Conservation (phyloP, 768 basidiomycete genomes). For the Pleurotus eryngii region DNA sequence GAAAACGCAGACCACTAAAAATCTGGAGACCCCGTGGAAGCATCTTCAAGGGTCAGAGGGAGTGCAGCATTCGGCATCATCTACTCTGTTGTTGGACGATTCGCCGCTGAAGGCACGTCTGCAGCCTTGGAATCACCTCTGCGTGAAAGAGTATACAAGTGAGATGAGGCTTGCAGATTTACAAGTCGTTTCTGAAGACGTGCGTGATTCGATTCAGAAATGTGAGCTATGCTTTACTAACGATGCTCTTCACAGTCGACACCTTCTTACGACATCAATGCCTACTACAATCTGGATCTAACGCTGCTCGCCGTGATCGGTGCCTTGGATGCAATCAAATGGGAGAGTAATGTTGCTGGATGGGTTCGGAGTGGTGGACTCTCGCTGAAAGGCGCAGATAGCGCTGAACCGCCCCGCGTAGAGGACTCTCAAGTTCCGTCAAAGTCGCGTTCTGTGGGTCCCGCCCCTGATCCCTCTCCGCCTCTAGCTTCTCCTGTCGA, state of each 20-base stretch:
- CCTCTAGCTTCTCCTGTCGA: neutral
- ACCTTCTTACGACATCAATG: neutral
- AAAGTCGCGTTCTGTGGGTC: neutral
- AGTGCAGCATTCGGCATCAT: slow-evolving; percentile 36
- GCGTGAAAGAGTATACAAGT: slow-evolving; percentile 64
- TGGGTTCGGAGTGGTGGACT: slow-evolving; percentile 60
- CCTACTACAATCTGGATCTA: slow-evolving; percentile 36
- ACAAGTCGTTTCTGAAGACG: slow-evolving; percentile 5
- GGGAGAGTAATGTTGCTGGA: slow-evolving; percentile 60
- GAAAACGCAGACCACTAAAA: slow-evolving; percentile 65
- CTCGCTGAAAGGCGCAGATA: neutral
- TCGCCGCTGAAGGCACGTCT: slow-evolving; percentile 54
- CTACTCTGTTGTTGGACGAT: slow-evolving; percentile 51
- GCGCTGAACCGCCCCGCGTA: neutral
- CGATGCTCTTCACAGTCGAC: neutral
- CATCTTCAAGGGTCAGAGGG: neutral
- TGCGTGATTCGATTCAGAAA: too few species aligned
- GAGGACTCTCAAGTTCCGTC: neutral
- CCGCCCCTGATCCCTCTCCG: neutral
- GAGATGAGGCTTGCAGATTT: slow-evolving; percentile 34
- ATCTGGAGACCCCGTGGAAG: slow-evolving; percentile 68
- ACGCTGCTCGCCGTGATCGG: slow-evolving; percentile 67
- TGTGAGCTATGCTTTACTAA: too few species aligned
- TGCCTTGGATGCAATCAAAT: slow-evolving; percentile 55
- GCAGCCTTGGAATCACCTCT: slow-evolving; percentile 83